Base-by-base conservation (phyloP, 768 basidiomycete genomes). In the Kwoniella pini region DNA sequence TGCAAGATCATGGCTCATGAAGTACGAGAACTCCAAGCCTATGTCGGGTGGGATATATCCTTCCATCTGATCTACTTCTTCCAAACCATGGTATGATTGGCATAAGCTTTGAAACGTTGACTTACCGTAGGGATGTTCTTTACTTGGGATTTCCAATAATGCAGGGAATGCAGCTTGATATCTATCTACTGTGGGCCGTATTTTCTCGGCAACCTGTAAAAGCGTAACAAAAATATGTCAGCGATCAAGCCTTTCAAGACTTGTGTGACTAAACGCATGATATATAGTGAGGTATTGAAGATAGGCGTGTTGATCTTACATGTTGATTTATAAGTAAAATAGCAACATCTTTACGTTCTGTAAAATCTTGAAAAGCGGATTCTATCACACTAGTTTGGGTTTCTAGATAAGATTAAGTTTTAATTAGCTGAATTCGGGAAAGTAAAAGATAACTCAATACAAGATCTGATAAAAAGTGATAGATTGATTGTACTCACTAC, bases 241-340 rank as follows among this genome's bases (percentile, higher is more conserved):
- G n/a, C n/a, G n/a, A n/a, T n/a, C n/a, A n/a, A n/a, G n/a, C n/a
- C n/a, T n/a, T n/a, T n/a, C n/a, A n/a, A n/a, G n/a, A n/a, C n/a
- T n/a, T n/a, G n/a, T n/a, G n/a, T n/a, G n/a, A n/a, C n/a, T n/a
- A n/a, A n/a, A n/a, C n/a, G n/a, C n/a, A n/a, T n/a, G n/a, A n/a
- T n/a, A n/a, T n/a, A n/a, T n/a, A n/a, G n/a, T n/a, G n/a, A n/a
- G n/a, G n/a, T n/a, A n/a, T n/a, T n/a, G n/a, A n/a, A n/a, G n/a
- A n/a, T n/a, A n/a, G n/a, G n/a, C 33, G 15, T 7, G 33, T 7
- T 7, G 33, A 36, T 7, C 33, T 36, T 64, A 93, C 95, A 83
- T 99, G 93, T 79, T 99, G 96, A 82, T 98, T 99, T 74, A 99
- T 97, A 69, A 99, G 83, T 13, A 99, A 81, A 67, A 99, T 97